Evolutionary conservation across 768 basidiomycete genomes (phyloP).

Genomic region (Mycena rebaudengoi): DNA sequence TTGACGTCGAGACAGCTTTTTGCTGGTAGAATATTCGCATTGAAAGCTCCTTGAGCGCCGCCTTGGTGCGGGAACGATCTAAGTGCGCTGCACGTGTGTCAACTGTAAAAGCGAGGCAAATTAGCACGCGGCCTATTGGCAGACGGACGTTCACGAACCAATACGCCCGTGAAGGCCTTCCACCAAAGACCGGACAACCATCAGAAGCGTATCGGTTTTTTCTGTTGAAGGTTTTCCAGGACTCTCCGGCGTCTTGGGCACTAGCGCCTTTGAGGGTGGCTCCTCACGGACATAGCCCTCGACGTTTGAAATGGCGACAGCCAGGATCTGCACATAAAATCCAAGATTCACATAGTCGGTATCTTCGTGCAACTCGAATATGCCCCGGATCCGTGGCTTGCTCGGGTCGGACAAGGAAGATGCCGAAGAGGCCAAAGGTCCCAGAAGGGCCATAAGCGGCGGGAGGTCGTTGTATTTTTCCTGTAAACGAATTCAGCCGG

Average conservation of each 20-base stretch:
- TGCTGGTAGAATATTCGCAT: constrained; percentile 73
- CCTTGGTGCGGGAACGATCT: constrained; percentile 80
- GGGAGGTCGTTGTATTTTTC: constrained; percentile 53
- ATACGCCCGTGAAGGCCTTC: constrained; percentile 26
- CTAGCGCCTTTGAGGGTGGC: too few relatives aligned
- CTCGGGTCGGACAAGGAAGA: constrained; percentile 28
- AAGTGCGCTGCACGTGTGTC: constrained; percentile 80
- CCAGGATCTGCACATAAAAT: constrained; percentile 64
- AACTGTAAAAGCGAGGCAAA: constrained; percentile 47
- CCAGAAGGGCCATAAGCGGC: constrained; percentile 57
- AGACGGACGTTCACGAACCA: constrained; percentile 10
- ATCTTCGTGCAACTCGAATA: constrained; percentile 63
- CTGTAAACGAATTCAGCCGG: constrained; percentile 39
- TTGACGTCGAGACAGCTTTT: constrained; percentile 12
- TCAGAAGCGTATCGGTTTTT: constrained; percentile 17
- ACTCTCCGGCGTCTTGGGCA: constrained; percentile 21
- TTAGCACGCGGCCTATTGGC: neutral
- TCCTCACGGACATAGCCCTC: constrained; percentile 65
- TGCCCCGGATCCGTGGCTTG: constrained; percentile 39
- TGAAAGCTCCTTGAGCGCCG: constrained; percentile 67
- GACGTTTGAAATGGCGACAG: constrained; percentile 65
- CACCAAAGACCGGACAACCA: constrained; percentile 13
- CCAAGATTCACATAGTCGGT: constrained; percentile 71
- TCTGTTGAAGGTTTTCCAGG: constrained; percentile 17
- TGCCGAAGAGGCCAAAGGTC: constrained; percentile 42